phyloP scores from a whole-genome alignment of 176 grass and related monocot genomes.

The Triticum aestivum region DNA sequence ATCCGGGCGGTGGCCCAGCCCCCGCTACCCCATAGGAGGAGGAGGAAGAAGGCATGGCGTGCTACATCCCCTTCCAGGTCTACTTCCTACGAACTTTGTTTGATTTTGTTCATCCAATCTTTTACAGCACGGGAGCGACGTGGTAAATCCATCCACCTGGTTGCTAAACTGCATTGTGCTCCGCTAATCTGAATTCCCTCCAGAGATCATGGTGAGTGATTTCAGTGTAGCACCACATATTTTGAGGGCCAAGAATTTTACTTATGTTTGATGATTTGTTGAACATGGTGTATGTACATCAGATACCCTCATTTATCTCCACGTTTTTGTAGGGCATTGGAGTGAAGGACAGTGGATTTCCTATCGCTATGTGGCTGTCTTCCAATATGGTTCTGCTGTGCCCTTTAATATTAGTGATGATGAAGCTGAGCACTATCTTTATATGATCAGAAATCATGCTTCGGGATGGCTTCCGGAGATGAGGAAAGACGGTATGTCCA shows the following conservation, averaged over 20 bases:
- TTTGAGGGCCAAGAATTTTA: not conserved
- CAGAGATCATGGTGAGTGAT: slow-evolving; percentile 61
- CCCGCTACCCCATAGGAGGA: too few species aligned
- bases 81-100: not conserved
- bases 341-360: slow-evolving; percentile 53
- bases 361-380: slow-evolving; percentile 69
- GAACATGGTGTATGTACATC: not conserved
- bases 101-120: slow-evolving; percentile 4
- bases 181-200: slow-evolving; percentile 62
- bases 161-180: slow-evolving; percentile 68
- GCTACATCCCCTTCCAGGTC: too few species aligned
- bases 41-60: too few species aligned
- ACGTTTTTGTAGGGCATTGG: slow-evolving; percentile 53
- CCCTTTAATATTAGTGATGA: slow-evolving; percentile 82
- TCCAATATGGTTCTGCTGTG: slow-evolving; percentile 86
- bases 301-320: not conserved
- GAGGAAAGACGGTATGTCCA: slow-evolving; percentile 78
- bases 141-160: slow-evolving; percentile 68
- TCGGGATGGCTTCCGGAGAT: slow-evolving; percentile 72
- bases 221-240: not conserved
- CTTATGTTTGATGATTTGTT: not conserved
- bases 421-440: slow-evolving; percentile 78
- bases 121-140: slow-evolving; percentile 49
- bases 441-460: slow-evolving; percentile 84
- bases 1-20: too few species aligned